Percentiles rank a stretch among this genome's conserved stretches.
Evolutionary conservation across 805 yeast genomes (phyloP).

Genomic region (Teunomyces barrocoloradensis): DNA sequence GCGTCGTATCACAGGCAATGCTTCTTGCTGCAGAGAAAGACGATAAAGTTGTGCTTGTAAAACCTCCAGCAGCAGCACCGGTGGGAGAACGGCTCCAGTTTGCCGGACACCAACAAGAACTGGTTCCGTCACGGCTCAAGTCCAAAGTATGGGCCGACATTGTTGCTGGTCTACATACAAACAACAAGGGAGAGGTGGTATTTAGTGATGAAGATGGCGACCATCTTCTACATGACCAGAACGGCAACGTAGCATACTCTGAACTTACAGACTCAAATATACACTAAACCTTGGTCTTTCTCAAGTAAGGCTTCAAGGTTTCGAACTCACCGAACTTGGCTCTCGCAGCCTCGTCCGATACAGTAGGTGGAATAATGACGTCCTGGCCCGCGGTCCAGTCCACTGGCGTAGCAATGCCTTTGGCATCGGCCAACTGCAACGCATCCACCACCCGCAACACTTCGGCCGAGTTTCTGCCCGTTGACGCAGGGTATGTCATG

Average conservation of each 20-base stretch:
- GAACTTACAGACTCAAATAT: neutral
- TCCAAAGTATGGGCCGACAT: slow-evolving; percentile 34
- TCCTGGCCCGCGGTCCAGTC: slow-evolving; percentile 75
- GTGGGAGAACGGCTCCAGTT: slow-evolving; percentile 44
- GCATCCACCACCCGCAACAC: slow-evolving; percentile 69
- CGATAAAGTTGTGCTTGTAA: slow-evolving; percentile 42
- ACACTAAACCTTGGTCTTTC: slow-evolving; percentile 43
- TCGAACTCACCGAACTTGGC: slow-evolving; percentile 60
- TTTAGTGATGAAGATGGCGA: slow-evolving; percentile 15
- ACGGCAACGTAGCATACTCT: slow-evolving; percentile 1
- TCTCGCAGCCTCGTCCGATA: slow-evolving; percentile 58
- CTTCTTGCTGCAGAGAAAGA: slow-evolving; percentile 52
- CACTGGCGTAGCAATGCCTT: slow-evolving; percentile 66
- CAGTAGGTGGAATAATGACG: slow-evolving; percentile 68
- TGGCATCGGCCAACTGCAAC: slow-evolving; percentile 59
- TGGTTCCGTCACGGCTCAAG: slow-evolving; percentile 26
- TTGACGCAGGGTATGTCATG: slow-evolving; percentile 68
- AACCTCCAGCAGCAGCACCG: slow-evolving; percentile 38
- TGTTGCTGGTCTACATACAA: slow-evolving; percentile 26
- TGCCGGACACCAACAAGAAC: slow-evolving; percentile 17
- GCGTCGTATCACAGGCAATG: slow-evolving; percentile 63
- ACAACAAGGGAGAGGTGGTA: slow-evolving; percentile 27
- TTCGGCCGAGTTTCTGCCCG: slow-evolving; percentile 76
- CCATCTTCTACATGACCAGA: neutral
- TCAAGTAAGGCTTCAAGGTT: slow-evolving; percentile 60